Evolutionary conservation across 805 yeast genomes (phyloP).

Genomic region (Metschnikowia lochheadii): DNA sequence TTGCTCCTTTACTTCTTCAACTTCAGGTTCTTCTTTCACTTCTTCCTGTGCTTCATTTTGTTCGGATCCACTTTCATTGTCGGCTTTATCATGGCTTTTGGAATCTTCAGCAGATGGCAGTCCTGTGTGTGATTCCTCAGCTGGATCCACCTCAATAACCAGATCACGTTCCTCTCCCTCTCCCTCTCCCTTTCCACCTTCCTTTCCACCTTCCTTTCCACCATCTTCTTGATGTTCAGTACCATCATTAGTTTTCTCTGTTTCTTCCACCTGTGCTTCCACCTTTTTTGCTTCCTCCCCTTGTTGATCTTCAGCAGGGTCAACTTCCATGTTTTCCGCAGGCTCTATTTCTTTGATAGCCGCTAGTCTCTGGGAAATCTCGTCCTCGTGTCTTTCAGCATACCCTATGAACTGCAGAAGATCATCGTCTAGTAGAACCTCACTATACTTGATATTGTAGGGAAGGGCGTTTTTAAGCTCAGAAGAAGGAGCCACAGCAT

Average conservation of each 20-base stretch:
- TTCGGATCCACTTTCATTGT: neutral
- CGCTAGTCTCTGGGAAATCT: conserved; percentile 7
- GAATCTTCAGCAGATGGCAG: neutral
- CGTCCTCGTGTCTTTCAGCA: conserved; percentile 12
- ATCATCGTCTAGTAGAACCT: conserved; percentile 22
- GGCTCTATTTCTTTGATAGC: neutral
- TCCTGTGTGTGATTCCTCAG: neutral
- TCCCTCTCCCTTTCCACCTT: neutral
- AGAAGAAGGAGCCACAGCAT: conserved; percentile 19
- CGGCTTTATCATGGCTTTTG: neutral
- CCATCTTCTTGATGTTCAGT: no score
- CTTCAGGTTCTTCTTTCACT: neutral
- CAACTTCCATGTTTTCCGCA: neutral
- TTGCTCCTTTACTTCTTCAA: neutral
- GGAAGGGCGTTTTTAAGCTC: conserved; percentile 26
- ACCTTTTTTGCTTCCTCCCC: neutral
- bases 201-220: neutral
- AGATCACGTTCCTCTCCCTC: neutral
- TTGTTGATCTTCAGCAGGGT: no score
- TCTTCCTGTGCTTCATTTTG: neutral
- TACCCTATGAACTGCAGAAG: conserved; percentile 23
- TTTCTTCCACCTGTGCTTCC: no score
- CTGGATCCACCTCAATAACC: neutral
- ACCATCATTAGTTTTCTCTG: neutral
- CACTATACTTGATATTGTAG: conserved; percentile 30